Conservation (phyloP, 2,329 filamentous ascomycete species). For the Pseudopyricularia javanii region DNA sequence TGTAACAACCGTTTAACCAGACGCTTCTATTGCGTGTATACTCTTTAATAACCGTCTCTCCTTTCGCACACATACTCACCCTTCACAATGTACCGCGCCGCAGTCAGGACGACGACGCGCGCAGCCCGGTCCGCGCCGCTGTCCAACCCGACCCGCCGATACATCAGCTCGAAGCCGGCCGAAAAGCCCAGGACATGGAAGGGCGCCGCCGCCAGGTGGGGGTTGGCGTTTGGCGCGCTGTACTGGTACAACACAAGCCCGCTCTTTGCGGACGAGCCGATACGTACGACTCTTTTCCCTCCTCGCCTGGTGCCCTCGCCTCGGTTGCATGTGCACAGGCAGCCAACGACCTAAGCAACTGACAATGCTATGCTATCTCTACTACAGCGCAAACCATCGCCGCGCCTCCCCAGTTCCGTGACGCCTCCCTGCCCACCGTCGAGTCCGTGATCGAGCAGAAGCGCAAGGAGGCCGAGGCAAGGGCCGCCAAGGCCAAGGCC, state of each 20-base stretch:
- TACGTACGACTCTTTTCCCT: conserved; percentile 41
- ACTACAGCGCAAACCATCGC: conserved; percentile 18
- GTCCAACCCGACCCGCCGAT: conserved; percentile 30
- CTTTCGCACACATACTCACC: conserved; percentile 3
- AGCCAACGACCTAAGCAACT: not conserved
- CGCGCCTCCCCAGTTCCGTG: conserved; percentile 38
- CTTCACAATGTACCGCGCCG: conserved; percentile 38
- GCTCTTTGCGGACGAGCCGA: conserved; percentile 72
- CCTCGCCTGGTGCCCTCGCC: not conserved
- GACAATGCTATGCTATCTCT: not conserved
- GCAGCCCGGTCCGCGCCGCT: conserved; percentile 28
- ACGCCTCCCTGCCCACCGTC: conserved; percentile 49
- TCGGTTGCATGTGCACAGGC: conserved; percentile 7
- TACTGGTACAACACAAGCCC: conserved; percentile 94
- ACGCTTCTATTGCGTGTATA: not conserved
- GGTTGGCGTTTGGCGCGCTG: conserved; percentile 59
- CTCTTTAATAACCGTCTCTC: conserved; percentile 4
- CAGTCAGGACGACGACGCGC: conserved; percentile 34
- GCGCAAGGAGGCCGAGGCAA: conserved; percentile 32
- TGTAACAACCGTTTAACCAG: not conserved
- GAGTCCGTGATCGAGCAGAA: conserved; percentile 56
- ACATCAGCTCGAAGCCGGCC: conserved; percentile 42
- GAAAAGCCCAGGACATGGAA: conserved; percentile 72
- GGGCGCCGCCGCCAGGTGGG: conserved; percentile 60
- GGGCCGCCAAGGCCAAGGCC: conserved; percentile 15